phyloP scores from a whole-genome alignment of 2,329 filamentous ascomycete genomes.

The Fusarium globosum region DNA sequence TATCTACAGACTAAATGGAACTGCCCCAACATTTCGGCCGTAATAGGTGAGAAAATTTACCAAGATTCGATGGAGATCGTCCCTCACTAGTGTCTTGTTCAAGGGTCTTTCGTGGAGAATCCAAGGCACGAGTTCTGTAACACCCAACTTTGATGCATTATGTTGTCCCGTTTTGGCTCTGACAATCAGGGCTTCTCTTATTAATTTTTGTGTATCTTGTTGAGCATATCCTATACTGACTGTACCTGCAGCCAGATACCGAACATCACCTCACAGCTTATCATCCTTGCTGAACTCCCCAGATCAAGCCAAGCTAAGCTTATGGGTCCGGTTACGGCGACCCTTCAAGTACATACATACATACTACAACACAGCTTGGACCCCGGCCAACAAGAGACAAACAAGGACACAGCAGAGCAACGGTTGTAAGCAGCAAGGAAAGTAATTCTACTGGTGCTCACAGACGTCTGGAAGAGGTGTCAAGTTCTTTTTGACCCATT shows the following conservation, averaged over 20 bases:
- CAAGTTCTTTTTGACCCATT: conserved; percentile 20
- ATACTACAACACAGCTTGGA: not conserved
- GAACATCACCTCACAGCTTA: conserved; percentile 5
- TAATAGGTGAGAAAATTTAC: conserved; percentile 29
- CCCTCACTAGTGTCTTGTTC: conserved; percentile 20
- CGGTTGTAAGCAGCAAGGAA: conserved; percentile 26
- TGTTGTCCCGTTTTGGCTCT: not conserved
- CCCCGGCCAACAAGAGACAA: conserved; percentile 1
- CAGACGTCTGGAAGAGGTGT: conserved; percentile 19
- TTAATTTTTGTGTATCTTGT: not conserved
- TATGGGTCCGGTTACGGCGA: conserved; percentile 31
- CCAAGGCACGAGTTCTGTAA: conserved; percentile 4
- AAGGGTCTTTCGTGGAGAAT: conserved; percentile 21
- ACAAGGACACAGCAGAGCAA: conserved; percentile 9
- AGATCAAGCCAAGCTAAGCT: conserved; percentile 29
- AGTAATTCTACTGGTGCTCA: conserved; percentile 25
- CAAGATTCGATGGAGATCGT: conserved; percentile 35
- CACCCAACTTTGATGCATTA: not conserved
- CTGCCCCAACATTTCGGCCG: conserved; percentile 42
- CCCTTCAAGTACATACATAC: not conserved
- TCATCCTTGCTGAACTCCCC: conserved; percentile 31
- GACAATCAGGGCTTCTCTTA: not conserved
- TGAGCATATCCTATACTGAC: not conserved
- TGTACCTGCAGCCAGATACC: conserved; percentile 21
- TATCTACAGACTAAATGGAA: not conserved